Evolutionary conservation across 2,329 filamentous ascomycete species (phyloP).

Genomic region (Talaromyces rugulosus): DNA sequence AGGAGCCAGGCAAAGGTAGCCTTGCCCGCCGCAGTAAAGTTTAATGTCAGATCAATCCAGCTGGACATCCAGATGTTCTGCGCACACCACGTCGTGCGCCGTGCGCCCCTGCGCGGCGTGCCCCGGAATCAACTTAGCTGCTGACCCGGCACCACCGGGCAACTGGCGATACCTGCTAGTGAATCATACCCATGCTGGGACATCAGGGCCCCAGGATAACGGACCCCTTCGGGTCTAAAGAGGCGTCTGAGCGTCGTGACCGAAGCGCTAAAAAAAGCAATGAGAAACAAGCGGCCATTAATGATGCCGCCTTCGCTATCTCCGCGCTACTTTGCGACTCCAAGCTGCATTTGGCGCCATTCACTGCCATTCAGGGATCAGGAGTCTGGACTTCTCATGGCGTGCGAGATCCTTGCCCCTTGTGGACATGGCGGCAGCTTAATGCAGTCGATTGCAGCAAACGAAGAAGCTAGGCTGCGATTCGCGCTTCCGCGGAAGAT

Average conservation of each 20-base stretch:
- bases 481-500: too few species aligned
- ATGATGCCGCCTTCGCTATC: background rate
- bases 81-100: background rate
- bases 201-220: background rate
- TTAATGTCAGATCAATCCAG: background rate
- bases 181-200: background rate
- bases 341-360: background rate
- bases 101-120: background rate
- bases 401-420: background rate
- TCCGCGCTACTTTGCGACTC: background rate
- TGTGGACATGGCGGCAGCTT: background rate
- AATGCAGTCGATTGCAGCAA: background rate
- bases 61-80: background rate
- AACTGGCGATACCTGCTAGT: background rate
- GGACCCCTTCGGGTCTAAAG: background rate
- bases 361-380: background rate
- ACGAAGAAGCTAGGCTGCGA: background rate
- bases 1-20: background rate
- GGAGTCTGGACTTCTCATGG: background rate
- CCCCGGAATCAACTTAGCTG: background rate
- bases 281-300: background rate
- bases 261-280: slow-evolving; percentile 1
- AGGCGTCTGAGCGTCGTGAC: background rate
- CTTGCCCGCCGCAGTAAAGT: background rate
- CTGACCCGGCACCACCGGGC: background rate